Conservation (phyloP, 768 basidiomycete species). For the Leucosporidium yakuticum region DNA sequence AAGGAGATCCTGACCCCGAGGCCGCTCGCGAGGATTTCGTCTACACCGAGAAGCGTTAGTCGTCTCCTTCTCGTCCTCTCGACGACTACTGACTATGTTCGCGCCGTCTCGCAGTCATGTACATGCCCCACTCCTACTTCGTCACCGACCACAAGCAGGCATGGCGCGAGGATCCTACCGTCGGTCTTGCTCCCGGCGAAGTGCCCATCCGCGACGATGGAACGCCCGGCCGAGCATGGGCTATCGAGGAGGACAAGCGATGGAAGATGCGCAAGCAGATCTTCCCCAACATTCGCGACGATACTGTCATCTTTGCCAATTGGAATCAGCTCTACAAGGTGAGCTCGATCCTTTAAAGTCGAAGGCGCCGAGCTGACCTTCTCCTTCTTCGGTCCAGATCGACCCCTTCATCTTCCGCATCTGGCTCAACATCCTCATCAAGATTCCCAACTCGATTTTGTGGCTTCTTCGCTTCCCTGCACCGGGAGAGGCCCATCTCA, state of each 20-base stretch:
- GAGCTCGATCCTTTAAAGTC: slow-evolving; percentile 27
- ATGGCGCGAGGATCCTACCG: slow-evolving; percentile 40
- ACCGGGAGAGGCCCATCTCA: slow-evolving; percentile 50
- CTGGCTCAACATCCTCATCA: slow-evolving; percentile 51
- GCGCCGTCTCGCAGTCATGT: slow-evolving; percentile 32
- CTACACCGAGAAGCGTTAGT: slow-evolving; percentile 42
- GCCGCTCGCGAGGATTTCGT: slow-evolving; percentile 46
- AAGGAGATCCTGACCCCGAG: slow-evolving; percentile 49
- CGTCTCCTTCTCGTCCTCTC: too few relatives aligned
- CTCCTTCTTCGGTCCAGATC: slow-evolving; percentile 15
- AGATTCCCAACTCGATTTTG: slow-evolving; percentile 51
- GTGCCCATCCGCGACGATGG: slow-evolving; percentile 27
- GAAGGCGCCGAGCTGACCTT: neutral
- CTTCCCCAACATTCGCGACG: slow-evolving; percentile 50
- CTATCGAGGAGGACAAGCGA: slow-evolving; percentile 47
- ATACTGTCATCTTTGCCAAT: slow-evolving; percentile 52
- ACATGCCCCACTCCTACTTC: slow-evolving; percentile 43
- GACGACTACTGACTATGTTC: neutral
- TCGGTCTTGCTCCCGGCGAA: slow-evolving; percentile 7
- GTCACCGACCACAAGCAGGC: slow-evolving; percentile 53
- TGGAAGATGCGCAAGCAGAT: slow-evolving; percentile 44
- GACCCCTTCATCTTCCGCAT: slow-evolving; percentile 46
- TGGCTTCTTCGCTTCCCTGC: slow-evolving; percentile 54
- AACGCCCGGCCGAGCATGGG: slow-evolving; percentile 43
- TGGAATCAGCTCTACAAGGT: slow-evolving; percentile 56